Evolutionary conservation across 2,329 filamentous ascomycete species (phyloP).

Genomic region (Zalaria sp.): DNA sequence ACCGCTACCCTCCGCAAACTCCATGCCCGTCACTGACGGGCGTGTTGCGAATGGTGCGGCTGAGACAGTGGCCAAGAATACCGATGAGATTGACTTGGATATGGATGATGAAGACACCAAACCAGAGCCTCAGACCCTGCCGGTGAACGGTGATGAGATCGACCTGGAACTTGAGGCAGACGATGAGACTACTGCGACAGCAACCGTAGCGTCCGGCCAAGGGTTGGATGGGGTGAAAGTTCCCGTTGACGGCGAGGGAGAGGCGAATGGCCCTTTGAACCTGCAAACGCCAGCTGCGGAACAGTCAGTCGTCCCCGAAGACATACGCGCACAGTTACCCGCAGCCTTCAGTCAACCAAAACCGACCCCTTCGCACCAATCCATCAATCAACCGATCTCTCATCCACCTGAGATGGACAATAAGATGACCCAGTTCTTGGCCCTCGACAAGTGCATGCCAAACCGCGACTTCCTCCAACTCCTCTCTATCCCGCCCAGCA

Average conservation of each 20-base stretch:
- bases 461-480: slow-evolving; percentile 73
- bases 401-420: slow-evolving; percentile 64
- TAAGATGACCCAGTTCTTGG: slow-evolving; percentile 67
- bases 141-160: slow-evolving; percentile 27
- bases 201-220: slow-evolving; percentile 9
- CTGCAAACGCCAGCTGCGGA: slow-evolving; percentile 2
- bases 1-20: slow-evolving; percentile 4
- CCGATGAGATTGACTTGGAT: slow-evolving; percentile 50
- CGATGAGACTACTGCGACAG: slow-evolving; percentile 4
- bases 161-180: slow-evolving; percentile 20
- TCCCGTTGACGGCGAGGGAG: background rate
- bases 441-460: slow-evolving; percentile 81
- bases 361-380: slow-evolving; percentile 13
- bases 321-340: slow-evolving; percentile 60
- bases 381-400: slow-evolving; percentile 39
- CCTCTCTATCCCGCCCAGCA: slow-evolving; percentile 42
- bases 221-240: slow-evolving; percentile 12
- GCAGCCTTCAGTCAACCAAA: slow-evolving; percentile 48
- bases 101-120: slow-evolving; percentile 20
- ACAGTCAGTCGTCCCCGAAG: slow-evolving; percentile 38
- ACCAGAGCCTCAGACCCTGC: slow-evolving; percentile 2
- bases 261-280: slow-evolving; percentile 8
- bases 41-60: background rate
- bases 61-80: slow-evolving; percentile 33
- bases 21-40: slow-evolving; percentile 1